Base-by-base conservation (phyloP, 257 asterid species). In the Euphrasia confusa region DNA sequence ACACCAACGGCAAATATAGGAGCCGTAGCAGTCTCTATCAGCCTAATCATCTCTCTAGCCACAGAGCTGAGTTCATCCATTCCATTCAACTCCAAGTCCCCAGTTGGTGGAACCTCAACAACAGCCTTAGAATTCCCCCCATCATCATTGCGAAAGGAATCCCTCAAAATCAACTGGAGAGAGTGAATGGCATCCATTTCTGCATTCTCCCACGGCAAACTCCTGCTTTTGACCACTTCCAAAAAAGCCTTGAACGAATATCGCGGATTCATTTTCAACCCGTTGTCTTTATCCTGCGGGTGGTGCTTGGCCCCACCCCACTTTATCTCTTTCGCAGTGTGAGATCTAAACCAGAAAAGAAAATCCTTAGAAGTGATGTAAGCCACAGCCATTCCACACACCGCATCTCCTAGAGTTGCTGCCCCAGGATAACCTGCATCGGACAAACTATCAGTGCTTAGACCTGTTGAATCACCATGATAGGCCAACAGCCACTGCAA, bases 151-250 rank as follows among this genome's bases (percentile, higher is more conserved):
- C 72, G 74, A 64, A 74, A 73, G 2, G 91, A 69, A 27, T 83
- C 77, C 77, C 92, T 83, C 32, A 86, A 62, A 47, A 86, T 86
- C 28, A 86, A 85, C 77, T 86, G 95, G 80, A 86, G 61, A 15
- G 95, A 83, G 67, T 81, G 92, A 57, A 86, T 84, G 4, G 85
- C 92, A 33, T 81, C 92, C 86, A 84, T 84, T 77, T 81, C 88
- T 65, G 74, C 82, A 68, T 79, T 87, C 74, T 75, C 81, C 92
- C 92, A 84, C 18, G 84, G 79, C 40, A 74, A 63, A 67, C 88
- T 79, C 55, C 88, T 68, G 5, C 71, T 72, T 74, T 79, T 79
- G 40, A 81, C 86, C 52, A 78, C 89, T 72, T 84, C 93, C 30
- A 84, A 67, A 66, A 84, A 84, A 3, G 93, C 89, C 72, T 78